Percentiles rank a stretch among this genome's conserved stretches.
phyloP scores from a whole-genome alignment of 2,329 filamentous ascomycete genomes.

The Sclerotinia spermophila region DNA sequence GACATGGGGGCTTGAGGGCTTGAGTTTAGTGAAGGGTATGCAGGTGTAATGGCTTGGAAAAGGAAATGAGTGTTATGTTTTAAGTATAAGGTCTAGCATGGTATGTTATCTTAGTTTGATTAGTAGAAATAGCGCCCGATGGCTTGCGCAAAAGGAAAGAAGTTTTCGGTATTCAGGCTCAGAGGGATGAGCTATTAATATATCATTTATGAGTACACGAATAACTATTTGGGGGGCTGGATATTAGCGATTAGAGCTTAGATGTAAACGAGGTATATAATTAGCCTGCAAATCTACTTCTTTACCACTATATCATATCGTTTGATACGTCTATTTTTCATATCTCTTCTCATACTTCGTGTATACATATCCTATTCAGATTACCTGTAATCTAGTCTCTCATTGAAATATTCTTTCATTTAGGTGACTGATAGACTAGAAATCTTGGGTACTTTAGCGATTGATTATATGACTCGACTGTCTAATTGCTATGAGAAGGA shows the following conservation, averaged over 20 bases:
- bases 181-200: not conserved
- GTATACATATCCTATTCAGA: not conserved
- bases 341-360: not conserved
- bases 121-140: not conserved
- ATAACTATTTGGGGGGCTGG: not conserved
- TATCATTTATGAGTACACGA: not conserved
- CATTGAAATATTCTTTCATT: not conserved
- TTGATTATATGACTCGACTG: not conserved
- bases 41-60: too few species aligned
- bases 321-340: not conserved
- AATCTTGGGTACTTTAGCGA: not conserved
- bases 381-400: not conserved
- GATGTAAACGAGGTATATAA: not conserved
- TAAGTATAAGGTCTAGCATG: not conserved
- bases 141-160: not conserved
- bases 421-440: not conserved
- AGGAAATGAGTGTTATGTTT: not conserved
- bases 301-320: not conserved
- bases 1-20: not conserved
- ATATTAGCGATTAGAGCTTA: not conserved
- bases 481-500: not conserved
- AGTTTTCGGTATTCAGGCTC: not conserved
- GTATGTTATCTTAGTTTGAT: not conserved
- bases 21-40: too few species aligned
- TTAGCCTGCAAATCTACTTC: not conserved